phyloP scores from a whole-genome alignment of 306 rosid species.

The Castanea sativa region DNA sequence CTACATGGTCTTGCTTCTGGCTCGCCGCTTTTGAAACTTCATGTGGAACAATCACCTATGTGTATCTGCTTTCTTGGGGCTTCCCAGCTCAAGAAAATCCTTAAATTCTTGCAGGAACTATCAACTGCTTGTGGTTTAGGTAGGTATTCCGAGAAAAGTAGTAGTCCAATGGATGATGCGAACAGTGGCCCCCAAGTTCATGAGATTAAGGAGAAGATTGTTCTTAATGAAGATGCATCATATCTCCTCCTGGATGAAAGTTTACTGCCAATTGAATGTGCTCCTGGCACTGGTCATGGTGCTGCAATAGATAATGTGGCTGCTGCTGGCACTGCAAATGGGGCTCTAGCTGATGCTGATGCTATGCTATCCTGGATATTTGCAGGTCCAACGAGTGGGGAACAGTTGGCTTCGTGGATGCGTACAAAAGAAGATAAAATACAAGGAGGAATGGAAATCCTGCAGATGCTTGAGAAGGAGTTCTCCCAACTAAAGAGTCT shows the following conservation, averaged over 20 bases:
- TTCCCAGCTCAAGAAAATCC: slow-evolving; percentile 73
- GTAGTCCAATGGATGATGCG: slow-evolving; percentile 46
- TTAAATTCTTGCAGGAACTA: slow-evolving; percentile 84
- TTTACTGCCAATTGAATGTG: slow-evolving; percentile 46
- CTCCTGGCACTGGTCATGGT: slow-evolving; percentile 36
- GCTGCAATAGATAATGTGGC: slow-evolving; percentile 36
- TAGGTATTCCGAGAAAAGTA: slow-evolving; percentile 61
- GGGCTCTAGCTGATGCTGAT: slow-evolving; percentile 38
- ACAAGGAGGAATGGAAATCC: slow-evolving; percentile 63
- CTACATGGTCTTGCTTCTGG: slow-evolving; percentile 69
- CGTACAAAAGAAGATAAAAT: slow-evolving; percentile 65
- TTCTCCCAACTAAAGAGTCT: slow-evolving; percentile 69
- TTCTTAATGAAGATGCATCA: slow-evolving; percentile 79
- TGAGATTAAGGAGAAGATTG: slow-evolving; percentile 69
- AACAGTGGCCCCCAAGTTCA: slow-evolving; percentile 39
- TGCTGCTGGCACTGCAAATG: slow-evolving; percentile 45
- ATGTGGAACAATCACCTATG: slow-evolving; percentile 71
- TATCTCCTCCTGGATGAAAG: slow-evolving; percentile 71
- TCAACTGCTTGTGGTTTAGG: slow-evolving; percentile 75
- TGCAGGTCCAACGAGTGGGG: slow-evolving; percentile 65
- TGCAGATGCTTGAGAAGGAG: slow-evolving; percentile 81
- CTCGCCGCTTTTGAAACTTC: slow-evolving; percentile 71
- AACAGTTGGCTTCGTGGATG: slow-evolving; percentile 75
- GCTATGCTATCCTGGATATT: slow-evolving; percentile 77
- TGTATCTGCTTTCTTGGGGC: slow-evolving; percentile 93